Conservation (phyloP, 306 rosid genomes). For the Urtica urens region DNA sequence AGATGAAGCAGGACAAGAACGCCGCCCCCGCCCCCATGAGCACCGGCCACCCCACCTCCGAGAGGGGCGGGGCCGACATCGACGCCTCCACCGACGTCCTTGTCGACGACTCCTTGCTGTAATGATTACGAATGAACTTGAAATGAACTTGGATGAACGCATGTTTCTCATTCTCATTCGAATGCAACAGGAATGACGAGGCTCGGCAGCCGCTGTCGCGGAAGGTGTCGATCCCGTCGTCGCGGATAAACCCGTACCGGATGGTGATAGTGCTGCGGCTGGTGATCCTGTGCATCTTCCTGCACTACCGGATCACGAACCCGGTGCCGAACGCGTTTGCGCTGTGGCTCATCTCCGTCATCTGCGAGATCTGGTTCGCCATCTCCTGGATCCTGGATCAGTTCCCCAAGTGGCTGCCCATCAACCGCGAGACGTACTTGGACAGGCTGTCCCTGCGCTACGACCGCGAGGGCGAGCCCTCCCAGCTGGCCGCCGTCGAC, state of each 20-base stretch:
- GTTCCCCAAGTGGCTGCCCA: conserved; percentile 95
- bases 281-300: conserved; percentile 58
- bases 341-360: conserved; percentile 82
- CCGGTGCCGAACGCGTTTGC: conserved; percentile 87
- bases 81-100: conserved; percentile 91
- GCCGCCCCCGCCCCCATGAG: conserved; percentile 75
- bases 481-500: conserved; percentile 89
- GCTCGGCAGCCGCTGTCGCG: conserved; percentile 94
- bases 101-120: conserved; percentile 81
- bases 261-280: conserved; percentile 91
- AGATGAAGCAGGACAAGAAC: conserved; percentile 91
- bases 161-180: conserved; percentile 8
- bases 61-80: conserved; percentile 88
- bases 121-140: conserved; percentile 14
- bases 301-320: conserved; percentile 90
- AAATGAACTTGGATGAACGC: not conserved
- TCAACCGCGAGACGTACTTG: conserved; percentile 93
- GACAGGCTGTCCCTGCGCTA: conserved; percentile 93
- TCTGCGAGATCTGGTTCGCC: conserved; percentile 98
- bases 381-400: conserved; percentile 97
- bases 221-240: conserved; percentile 90
- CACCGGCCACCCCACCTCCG: conserved; percentile 81
- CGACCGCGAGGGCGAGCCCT: conserved; percentile 88
- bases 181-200: conserved; percentile 68
- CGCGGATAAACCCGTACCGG: conserved; percentile 83